Evolutionary conservation across 305 asterid genomes (phyloP).

Genomic region (Rubia peregrina): DNA sequence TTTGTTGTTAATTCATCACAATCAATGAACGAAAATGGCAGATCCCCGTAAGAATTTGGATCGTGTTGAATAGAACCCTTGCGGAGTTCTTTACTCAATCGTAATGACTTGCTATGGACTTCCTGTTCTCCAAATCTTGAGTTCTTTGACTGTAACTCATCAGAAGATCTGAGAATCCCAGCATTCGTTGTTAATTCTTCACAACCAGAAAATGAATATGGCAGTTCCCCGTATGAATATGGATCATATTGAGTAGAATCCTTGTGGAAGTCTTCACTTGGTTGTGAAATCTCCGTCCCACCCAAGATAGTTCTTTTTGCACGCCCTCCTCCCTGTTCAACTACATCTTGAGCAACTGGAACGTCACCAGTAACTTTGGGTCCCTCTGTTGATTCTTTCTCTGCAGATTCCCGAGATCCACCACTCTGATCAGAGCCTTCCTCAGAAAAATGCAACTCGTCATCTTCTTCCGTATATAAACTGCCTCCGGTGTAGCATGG

Average conservation of each 20-base stretch:
- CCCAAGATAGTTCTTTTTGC: conserved; percentile 9
- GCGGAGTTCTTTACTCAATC: not conserved
- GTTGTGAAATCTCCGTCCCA: conserved; percentile 13
- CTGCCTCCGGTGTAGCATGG: conserved; percentile 50
- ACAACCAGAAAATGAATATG: conserved; percentile 16
- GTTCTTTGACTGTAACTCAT: conserved; percentile 16
- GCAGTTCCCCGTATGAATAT: conserved; percentile 21
- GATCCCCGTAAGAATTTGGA: conserved; percentile 22
- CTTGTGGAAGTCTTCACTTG: conserved; percentile 19
- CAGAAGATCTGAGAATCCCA: conserved; percentile 17
- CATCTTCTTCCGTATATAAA: conserved; percentile 18
- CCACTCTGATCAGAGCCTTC: conserved; percentile 25
- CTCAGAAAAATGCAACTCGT: conserved; percentile 21
- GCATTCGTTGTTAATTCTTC: conserved; percentile 1
- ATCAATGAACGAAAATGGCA: conserved; percentile 16
- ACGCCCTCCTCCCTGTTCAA: conserved; percentile 9
- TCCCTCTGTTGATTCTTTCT: conserved; percentile 16
- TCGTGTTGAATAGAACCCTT: conserved; percentile 16
- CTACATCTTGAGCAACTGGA: conserved; percentile 17
- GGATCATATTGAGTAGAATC: conserved; percentile 16
- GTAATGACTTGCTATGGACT: conserved; percentile 14
- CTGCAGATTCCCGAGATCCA: conserved; percentile 15
- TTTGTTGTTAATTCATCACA: conserved; percentile 9
- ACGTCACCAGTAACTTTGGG: conserved; percentile 7
- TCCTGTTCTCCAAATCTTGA: conserved; percentile 19